Conservation (phyloP, 108 stramenopile species). For the Cyclotella sp. region DNA sequence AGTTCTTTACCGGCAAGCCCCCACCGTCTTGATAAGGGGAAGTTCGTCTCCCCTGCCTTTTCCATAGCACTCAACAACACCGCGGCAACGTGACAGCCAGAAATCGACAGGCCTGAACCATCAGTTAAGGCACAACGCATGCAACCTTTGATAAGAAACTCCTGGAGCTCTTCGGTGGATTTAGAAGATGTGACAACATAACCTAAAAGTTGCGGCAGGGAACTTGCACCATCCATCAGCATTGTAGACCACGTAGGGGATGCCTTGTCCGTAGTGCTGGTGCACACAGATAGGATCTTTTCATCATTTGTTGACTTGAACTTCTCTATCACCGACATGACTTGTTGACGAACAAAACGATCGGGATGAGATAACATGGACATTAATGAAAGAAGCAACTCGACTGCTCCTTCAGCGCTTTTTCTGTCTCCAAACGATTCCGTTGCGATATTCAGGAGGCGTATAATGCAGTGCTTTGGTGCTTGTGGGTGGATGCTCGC, state of each 20-base stretch:
- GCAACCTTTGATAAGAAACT: conserved; percentile 40
- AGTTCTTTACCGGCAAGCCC: conserved; percentile 60
- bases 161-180: conserved; percentile 20
- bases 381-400: conserved; percentile 54
- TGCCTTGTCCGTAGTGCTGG: conserved; percentile 47
- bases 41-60: conserved; percentile 66
- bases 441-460: conserved; percentile 45
- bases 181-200: conserved; percentile 39
- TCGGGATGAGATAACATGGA: conserved; percentile 56
- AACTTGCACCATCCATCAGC: conserved; percentile 55
- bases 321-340: conserved; percentile 51
- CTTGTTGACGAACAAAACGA: conserved; percentile 48
- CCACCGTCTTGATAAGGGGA: conserved; percentile 72
- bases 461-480: conserved; percentile 29
- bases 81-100: conserved; percentile 52
- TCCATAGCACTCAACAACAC: conserved; percentile 69
- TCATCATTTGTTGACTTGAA: conserved; percentile 35
- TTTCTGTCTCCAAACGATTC: conserved; percentile 29
- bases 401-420: conserved; percentile 15
- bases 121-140: conserved; percentile 31
- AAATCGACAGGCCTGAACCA: conserved; percentile 11
- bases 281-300: conserved; percentile 42
- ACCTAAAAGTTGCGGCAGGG: conserved; percentile 49
- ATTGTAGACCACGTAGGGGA: conserved; percentile 55
- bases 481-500: conserved; percentile 41